A percentile compares a stretch with the other conserved stretches of the same genome.
phyloP scores from a whole-genome alignment of 2,329 filamentous ascomycete genomes.

The Aspergillus sp. region DNA sequence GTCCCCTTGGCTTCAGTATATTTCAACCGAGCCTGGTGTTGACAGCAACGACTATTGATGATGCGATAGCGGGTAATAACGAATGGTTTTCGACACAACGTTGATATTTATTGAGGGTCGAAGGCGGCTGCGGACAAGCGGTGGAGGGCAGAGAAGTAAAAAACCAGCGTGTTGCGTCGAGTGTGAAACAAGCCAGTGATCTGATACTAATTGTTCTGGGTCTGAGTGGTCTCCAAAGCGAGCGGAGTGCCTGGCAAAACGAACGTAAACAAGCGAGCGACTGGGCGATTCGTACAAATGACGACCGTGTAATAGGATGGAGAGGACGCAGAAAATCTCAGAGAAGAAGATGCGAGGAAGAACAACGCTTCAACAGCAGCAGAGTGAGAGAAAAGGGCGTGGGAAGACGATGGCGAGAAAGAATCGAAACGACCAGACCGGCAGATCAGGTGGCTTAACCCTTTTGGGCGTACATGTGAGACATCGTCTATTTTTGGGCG shows the following conservation, averaged over 20 bases:
- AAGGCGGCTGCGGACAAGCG: background rate
- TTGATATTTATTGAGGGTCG: background rate
- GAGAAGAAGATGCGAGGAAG: background rate
- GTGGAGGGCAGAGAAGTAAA: background rate
- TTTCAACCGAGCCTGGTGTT: background rate
- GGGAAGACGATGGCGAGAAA: constrained; percentile 11
- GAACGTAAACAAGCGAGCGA: constrained; percentile 26
- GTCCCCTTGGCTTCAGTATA: background rate
- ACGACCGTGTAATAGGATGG: background rate
- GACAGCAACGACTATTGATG: constrained; percentile 9
- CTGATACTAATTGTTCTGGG: constrained; percentile 14
- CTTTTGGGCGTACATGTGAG: constrained; percentile 21
- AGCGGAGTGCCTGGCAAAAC: constrained; percentile 10
- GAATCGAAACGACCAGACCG: constrained; percentile 12
- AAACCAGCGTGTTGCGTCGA: background rate
- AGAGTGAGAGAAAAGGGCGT: constrained; percentile 8
- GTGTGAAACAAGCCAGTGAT: constrained; percentile 22
- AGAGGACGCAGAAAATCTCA: background rate
- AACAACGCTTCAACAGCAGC: constrained; percentile 4
- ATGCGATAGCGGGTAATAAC: background rate
- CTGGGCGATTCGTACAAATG: constrained; percentile 6
- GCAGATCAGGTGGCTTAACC: constrained; percentile 16
- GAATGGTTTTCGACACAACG: background rate
- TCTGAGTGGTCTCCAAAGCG: constrained; percentile 9
- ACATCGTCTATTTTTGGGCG: constrained; percentile 24